Conservation (phyloP, 768 basidiomycete species). For the Calocybe cyanea region DNA sequence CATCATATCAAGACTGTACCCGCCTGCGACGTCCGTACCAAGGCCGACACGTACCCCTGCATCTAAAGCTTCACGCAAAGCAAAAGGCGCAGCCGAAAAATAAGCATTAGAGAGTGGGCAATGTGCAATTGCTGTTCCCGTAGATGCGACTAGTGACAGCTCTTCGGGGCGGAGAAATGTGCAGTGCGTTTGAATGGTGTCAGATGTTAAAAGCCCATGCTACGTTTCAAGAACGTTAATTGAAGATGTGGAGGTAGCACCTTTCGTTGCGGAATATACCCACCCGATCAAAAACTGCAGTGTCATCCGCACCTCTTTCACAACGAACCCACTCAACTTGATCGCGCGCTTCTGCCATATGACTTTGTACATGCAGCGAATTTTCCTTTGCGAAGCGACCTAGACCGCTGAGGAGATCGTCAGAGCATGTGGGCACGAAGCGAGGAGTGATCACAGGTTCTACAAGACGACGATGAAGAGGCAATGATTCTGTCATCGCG, state of each 20-base stretch:
- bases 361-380: conserved; percentile 67
- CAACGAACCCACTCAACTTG: conserved; percentile 68
- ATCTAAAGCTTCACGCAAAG: conserved; percentile 66
- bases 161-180: conserved; percentile 64
- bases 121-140: conserved; percentile 69
- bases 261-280: too few species aligned
- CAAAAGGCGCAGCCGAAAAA: conserved; percentile 72
- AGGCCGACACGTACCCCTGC: conserved; percentile 68
- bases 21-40: conserved; percentile 84
- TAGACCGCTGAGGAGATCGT: conserved; percentile 62
- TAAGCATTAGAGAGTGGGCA: conserved; percentile 90
- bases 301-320: conserved; percentile 61
- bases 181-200: conserved; percentile 84
- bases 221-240: conserved; percentile 20
- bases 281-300: conserved; percentile 73
- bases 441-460: conserved; percentile 86
- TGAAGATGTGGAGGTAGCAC: too few species aligned
- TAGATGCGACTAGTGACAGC: conserved; percentile 44
- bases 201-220: conserved; percentile 56
- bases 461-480: conserved; percentile 48
- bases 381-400: conserved; percentile 46
- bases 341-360: conserved; percentile 77
- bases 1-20: conserved; percentile 79
- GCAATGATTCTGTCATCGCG: conserved; percentile 34
- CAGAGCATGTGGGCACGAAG: conserved; percentile 86